Percentiles rank a stretch among this genome's conserved stretches.
Evolutionary conservation across 2,329 filamentous ascomycete species (phyloP).

Genomic region (Ophiostoma sp.): DNA sequence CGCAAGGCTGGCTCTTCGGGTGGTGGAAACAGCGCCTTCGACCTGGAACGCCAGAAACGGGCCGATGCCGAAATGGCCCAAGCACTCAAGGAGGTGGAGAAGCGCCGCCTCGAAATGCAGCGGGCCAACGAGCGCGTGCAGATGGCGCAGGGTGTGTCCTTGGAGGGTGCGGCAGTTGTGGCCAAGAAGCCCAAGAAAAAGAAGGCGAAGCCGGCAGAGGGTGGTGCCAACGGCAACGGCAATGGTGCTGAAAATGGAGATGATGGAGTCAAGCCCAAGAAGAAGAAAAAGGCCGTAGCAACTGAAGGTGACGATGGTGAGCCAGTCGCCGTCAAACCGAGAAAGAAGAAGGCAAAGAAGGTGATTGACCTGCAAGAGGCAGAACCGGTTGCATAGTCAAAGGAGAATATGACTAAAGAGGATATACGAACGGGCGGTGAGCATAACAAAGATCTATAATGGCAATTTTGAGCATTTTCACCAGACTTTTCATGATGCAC

Average conservation of each 20-base stretch:
- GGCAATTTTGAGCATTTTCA: neutral
- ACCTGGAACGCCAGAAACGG: conserved; percentile 66
- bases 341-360: conserved; percentile 36
- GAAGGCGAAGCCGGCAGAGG: conserved; percentile 69
- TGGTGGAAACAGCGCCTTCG: conserved; percentile 40
- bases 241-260: conserved; percentile 47
- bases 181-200: conserved; percentile 68
- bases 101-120: conserved; percentile 85
- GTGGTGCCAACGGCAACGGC: conserved; percentile 64
- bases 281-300: conserved; percentile 36
- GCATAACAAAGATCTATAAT: neutral
- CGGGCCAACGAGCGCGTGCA: conserved; percentile 73
- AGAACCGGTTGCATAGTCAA: conserved; percentile 5
- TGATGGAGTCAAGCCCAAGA: conserved; percentile 36
- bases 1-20: conserved; percentile 24
- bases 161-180: conserved; percentile 65
- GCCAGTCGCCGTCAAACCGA: conserved; percentile 32
- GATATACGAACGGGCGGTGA: neutral
- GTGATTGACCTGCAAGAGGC: conserved; percentile 29
- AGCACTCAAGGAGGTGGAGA: conserved; percentile 86
- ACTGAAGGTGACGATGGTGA: conserved; percentile 25
- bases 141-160: conserved; percentile 66
- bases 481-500: neutral
- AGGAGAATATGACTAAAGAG: neutral
- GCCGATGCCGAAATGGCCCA: conserved; percentile 87